Evolutionary conservation across 2,329 filamentous ascomycete species (phyloP), one percentile per base, ranked within the genome.

Genomic region (Alternaria brassicicola): DNA sequence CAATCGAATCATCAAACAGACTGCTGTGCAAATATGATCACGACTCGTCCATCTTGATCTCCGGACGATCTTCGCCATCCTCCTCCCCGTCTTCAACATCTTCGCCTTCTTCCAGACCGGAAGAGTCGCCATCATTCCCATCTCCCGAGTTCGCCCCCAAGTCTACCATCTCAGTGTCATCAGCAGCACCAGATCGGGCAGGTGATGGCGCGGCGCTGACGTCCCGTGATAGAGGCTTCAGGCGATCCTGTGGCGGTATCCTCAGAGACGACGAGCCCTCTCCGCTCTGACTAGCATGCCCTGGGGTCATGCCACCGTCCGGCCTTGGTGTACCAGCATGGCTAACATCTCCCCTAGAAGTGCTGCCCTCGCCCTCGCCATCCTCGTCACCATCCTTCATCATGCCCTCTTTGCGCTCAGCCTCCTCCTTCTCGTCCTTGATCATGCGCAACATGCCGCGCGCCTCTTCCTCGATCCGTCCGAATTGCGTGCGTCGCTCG

Each of bases 401-500:
- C 77, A 79, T 79, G 25, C 92, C 92, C 76, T 96, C 92, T 53
- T 92, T 86, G 39, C 92, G 84, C 78, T 97, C 93, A 0, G 95
- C 91, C 78, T 97, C 93, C 76, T 97, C 93, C 79, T 97, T 96
- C 82, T 97, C 94, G 71, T 97, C 93, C 60, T 93, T 88, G 71
- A 98, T 97, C 75, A 96, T 84, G 47, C 91, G 85, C 57, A 93
- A 83, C 76, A 98, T 84, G 63, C 91, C 84, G 85, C 91, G 90
- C n/a, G 92, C 92, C 80, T 97, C 94, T 59, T 93, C 91, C 74
- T 97, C 91, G 70, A 98, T 93, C 55, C 87, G 85, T 57, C 89
- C 91, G 77, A 97, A 97, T 78, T 97, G 92, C 67, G 92, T 90
- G 62, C 90, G 83, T 36, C 94, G 85, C 78, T 96, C 93, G 39